Conservation (phyloP, 768 basidiomycete species). For the Trametes sanguinea region DNA sequence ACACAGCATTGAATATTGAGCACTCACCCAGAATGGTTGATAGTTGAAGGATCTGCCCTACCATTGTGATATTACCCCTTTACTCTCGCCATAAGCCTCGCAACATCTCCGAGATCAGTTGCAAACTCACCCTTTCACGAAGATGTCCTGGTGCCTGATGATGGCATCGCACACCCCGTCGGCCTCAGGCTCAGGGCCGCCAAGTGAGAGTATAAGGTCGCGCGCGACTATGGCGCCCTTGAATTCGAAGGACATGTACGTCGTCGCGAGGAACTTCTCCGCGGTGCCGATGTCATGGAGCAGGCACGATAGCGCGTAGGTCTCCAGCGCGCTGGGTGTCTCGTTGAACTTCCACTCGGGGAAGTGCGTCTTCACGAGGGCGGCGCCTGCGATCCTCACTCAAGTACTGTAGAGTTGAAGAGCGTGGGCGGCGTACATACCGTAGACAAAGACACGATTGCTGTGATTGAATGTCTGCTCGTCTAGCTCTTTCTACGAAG, state of each 20-base stretch:
- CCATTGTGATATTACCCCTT: slow-evolving; percentile 52
- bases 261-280: slow-evolving; percentile 48
- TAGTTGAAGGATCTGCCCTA: slow-evolving; percentile 52
- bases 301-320: slow-evolving; percentile 52
- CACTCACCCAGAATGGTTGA: slow-evolving; percentile 47
- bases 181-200: slow-evolving; percentile 50
- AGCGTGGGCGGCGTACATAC: slow-evolving; percentile 28
- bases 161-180: slow-evolving; percentile 55
- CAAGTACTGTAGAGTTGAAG: not conserved
- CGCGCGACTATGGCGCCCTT: slow-evolving; percentile 55
- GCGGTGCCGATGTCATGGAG: slow-evolving; percentile 57
- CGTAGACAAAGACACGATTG: slow-evolving; percentile 53
- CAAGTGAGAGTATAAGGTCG: slow-evolving; percentile 45
- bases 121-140: slow-evolving; percentile 43
- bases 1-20: slow-evolving; percentile 19
- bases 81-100: too few species aligned
- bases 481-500: slow-evolving; percentile 43
- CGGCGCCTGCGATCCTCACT: slow-evolving; percentile 39
- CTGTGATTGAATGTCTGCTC: slow-evolving; percentile 50
- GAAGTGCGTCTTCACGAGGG: slow-evolving; percentile 49
- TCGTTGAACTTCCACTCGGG: slow-evolving; percentile 47
- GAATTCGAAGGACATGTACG: slow-evolving; percentile 60
- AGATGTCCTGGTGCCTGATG: slow-evolving; percentile 48
- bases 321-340: slow-evolving; percentile 34
- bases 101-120: not conserved